A percentile compares a stretch with the other conserved stretches of the same genome.
phyloP scores from a whole-genome alignment of 2,329 filamentous ascomycete species.

The Neodidymelliopsis sp. region DNA sequence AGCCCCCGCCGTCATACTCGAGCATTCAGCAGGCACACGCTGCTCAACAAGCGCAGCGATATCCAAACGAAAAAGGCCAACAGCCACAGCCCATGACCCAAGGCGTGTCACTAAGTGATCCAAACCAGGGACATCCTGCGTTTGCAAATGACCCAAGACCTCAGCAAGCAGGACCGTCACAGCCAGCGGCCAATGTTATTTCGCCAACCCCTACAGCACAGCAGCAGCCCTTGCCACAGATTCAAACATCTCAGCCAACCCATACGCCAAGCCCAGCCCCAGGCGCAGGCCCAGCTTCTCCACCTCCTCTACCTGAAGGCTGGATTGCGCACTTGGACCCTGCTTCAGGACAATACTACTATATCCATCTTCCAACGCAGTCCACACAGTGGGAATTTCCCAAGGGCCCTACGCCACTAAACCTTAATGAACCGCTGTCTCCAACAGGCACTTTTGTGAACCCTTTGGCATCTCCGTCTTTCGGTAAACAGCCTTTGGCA shows the following conservation, averaged over 20 bases:
- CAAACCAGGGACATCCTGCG: constrained; percentile 75
- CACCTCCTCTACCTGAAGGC: constrained; percentile 92
- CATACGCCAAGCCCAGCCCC: constrained; percentile 58
- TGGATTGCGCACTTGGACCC: constrained; percentile 98
- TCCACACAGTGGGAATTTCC: constrained; percentile 99
- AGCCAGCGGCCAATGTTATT: constrained; percentile 34
- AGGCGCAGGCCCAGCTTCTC: constrained; percentile 74
- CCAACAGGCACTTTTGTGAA: constrained; percentile 68
- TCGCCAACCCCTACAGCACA: constrained; percentile 42
- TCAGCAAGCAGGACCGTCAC: constrained; percentile 55
- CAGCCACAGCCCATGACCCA: constrained; percentile 37
- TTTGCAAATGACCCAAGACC: constrained; percentile 83
- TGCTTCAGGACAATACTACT: constrained; percentile 97
- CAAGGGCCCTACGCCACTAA: constrained; percentile 89
- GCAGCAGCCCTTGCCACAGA: constrained; percentile 30
- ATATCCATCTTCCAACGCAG: constrained; percentile 94
- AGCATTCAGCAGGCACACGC: constrained; percentile 56
- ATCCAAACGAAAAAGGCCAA: constrained; percentile 80
- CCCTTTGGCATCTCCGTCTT: constrained; percentile 54
- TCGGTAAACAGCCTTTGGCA: constrained; percentile 69
- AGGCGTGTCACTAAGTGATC: constrained; percentile 44
- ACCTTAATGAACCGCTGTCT: constrained; percentile 84
- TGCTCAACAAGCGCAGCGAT: constrained; percentile 59
- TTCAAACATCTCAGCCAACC: constrained; percentile 30
- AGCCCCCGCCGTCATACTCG: constrained; percentile 94